A percentile compares a stretch with the other conserved stretches of the same genome.
phyloP scores from a whole-genome alignment of 2,329 filamentous ascomycete species.

The Lachnellula occidentalis region DNA sequence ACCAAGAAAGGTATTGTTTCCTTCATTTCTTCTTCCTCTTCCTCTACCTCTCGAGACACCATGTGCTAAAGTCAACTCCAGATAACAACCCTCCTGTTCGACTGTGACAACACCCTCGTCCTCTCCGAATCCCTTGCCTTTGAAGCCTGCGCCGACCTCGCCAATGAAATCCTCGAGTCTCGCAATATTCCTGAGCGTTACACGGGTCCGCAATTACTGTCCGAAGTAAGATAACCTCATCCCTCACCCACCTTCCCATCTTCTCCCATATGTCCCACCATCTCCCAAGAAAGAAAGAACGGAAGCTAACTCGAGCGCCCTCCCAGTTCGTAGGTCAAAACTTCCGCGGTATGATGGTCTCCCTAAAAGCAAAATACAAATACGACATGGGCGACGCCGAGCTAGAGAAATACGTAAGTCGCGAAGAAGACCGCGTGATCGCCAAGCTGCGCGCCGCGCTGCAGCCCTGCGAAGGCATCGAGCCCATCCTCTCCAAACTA shows the following conservation, averaged over 20 bases:
- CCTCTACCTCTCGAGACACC: neutral
- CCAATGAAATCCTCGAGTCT: constrained; percentile 75
- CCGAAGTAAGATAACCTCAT: constrained; percentile 39
- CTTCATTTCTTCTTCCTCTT: neutral
- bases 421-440: constrained; percentile 80
- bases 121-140: constrained; percentile 88
- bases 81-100: constrained; percentile 70
- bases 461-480: constrained; percentile 63
- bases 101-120: constrained; percentile 88
- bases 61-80: constrained; percentile 25
- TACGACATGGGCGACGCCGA: constrained; percentile 66
- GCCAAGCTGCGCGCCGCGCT: constrained; percentile 67
- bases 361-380: constrained; percentile 68
- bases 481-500: constrained; percentile 61
- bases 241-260: too few species aligned
- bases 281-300: too few species aligned
- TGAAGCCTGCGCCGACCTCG: constrained; percentile 81
- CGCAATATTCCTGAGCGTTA: constrained; percentile 62
- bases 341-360: constrained; percentile 85
- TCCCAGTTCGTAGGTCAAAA: constrained; percentile 76
- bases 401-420: constrained; percentile 65
- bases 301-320: too few species aligned
- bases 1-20: neutral
- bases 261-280: too few species aligned
- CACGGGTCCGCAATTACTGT: constrained; percentile 71